Base-by-base conservation (phyloP, 2,329 filamentous ascomycete genomes). In the Fusarium sp. region DNA sequence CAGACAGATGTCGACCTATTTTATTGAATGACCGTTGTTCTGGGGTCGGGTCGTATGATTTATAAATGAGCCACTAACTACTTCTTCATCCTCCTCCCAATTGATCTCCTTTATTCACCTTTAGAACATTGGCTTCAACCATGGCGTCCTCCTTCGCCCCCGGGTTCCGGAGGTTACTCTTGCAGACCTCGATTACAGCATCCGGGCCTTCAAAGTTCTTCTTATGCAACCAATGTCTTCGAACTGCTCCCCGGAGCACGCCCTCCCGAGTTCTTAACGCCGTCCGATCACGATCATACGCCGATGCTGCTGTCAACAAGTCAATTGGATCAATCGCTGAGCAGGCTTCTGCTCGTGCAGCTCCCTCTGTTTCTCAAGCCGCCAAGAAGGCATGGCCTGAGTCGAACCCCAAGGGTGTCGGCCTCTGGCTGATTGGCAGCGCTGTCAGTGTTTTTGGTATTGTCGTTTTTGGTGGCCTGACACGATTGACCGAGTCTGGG, bases 381-480 rank as follows among this genome's bases (percentile, higher is more conserved):
- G 73, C 77, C 12, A 82, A 80, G 71, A 79, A 78, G 24, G 79
- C 80, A 5, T 88, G 86, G 64, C 86, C 87, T 30, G 86, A 92
- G 74, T 88, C 87, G 12, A 94, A 88, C 71, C 88, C 90, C 62
- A 96, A 92, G 81, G 83, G 84, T 12, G 94, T 97, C 46, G 96
- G 91, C 64, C 95, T 95, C 83, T 99, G 94, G 94, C 87, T 99
- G 47, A 83, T 99, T 59, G 95, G 90, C 48, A 98, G 94, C 74
- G 94, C 96, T 2, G 92, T 89, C 45, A 97, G 94, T 79, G 96
- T 98, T 55, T 99, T 98, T 81, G 96, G 96, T 65, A 97, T 99
- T 75, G 94, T 99, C 54, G 89, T 99, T 46, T 97, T 97, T 80
- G 96, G 96, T 62, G 96, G 96, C 8, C 85, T 99, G 74, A 99